Percentiles rank a stretch among this genome's conserved stretches.
These are phyloP conservation scores for Exophiala calicioides DNA, from an alignment of 2,329 filamentous ascomycete species.

Conservation along the genomic window DNA sequence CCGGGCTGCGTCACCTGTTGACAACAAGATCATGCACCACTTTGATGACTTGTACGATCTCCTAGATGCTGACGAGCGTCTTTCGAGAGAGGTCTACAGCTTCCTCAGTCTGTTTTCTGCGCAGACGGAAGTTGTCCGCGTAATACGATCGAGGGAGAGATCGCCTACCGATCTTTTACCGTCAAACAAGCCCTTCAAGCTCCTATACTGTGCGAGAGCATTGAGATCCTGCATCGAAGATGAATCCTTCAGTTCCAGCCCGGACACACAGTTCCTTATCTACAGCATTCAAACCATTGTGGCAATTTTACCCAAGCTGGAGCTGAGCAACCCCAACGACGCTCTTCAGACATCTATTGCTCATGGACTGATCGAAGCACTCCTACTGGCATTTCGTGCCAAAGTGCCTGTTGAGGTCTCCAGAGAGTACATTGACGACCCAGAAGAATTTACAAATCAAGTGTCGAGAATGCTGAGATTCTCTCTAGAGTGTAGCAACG, in stretches of 20 bases:
- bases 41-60: constrained; percentile 83
- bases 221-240: constrained; percentile 63
- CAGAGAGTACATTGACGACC: constrained; percentile 37
- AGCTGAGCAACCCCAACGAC: constrained; percentile 51
- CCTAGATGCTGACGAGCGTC: constrained; percentile 69
- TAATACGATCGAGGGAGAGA: constrained; percentile 58
- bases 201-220: constrained; percentile 70
- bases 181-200: constrained; percentile 67
- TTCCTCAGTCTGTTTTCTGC: constrained; percentile 72
- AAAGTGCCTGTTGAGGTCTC: constrained; percentile 34
- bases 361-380: constrained; percentile 58
- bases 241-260: constrained; percentile 41
- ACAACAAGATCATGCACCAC: constrained; percentile 76
- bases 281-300: constrained; percentile 58
- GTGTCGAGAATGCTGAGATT: constrained; percentile 25
- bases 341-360: constrained; percentile 54
- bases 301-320: constrained; percentile 60
- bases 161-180: constrained; percentile 67
- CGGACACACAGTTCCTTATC: constrained; percentile 40
- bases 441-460: constrained; percentile 21
- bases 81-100: constrained; percentile 70
- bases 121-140: constrained; percentile 61
- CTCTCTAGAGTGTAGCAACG: constrained; percentile 7
- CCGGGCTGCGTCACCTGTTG: constrained; percentile 56
- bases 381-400: constrained; percentile 59